Percentiles rank a stretch among this genome's conserved stretches.
These are phyloP conservation scores for Bipolaris zeicola DNA, from an alignment of 2,329 filamentous ascomycete genomes.

Conservation along the genomic window DNA sequence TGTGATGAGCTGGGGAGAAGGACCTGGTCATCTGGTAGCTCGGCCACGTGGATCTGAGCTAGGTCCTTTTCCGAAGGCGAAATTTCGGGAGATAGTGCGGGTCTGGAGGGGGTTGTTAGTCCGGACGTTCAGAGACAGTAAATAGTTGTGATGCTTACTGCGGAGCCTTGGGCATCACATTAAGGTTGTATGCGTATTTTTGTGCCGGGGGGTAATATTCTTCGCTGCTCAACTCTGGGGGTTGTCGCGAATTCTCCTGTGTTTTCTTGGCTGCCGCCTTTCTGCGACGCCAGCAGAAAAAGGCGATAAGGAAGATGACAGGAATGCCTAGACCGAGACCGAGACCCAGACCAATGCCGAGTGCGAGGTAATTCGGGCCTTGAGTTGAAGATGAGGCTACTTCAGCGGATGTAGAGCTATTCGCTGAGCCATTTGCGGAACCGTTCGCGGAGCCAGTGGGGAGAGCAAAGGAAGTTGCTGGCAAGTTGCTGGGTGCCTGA, in stretches of 20 bases:
- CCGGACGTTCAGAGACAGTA: not conserved
- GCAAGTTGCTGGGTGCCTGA: not conserved
- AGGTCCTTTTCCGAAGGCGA: not conserved
- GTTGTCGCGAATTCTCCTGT: not conserved
- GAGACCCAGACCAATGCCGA: conserved; percentile 4
- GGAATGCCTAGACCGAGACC: conserved; percentile 4
- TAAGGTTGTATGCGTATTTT: not conserved
- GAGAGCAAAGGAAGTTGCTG: conserved; percentile 2
- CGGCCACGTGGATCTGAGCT: not conserved
- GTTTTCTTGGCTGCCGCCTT: not conserved
- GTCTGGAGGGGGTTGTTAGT: not conserved
- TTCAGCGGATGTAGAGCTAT: not conserved
- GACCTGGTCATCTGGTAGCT: not conserved
- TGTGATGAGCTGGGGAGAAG: too few relatives aligned
- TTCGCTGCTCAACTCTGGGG: not conserved
- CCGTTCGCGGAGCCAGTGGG: conserved; percentile 4
- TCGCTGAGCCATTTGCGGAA: conserved; percentile 3
- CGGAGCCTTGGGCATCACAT: not conserved
- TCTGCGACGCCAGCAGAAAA: conserved; percentile 7
- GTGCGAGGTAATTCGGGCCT: conserved; percentile 1
- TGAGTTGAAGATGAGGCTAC: not conserved
- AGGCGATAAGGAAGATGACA: not conserved
- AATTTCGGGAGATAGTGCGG: not conserved
- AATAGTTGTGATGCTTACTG: not conserved
- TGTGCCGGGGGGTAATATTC: not conserved